These are phyloP conservation scores for Prunus dulcis DNA, from an alignment of 306 rosid species.

Conservation along the genomic window DNA sequence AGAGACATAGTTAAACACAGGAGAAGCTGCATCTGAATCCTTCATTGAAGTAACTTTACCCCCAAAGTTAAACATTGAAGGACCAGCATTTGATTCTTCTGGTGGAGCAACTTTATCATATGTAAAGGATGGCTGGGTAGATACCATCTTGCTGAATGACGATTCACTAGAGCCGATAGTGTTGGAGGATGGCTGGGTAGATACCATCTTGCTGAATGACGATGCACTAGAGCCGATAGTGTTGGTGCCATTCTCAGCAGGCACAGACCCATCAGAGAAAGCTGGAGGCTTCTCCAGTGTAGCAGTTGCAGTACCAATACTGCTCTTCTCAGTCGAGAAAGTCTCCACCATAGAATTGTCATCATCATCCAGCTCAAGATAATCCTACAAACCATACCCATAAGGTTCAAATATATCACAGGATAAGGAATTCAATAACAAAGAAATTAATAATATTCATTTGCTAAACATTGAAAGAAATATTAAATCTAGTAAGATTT, in stretches of 20 bases:
- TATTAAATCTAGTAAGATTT: neutral
- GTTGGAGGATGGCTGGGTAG: conserved; percentile 26
- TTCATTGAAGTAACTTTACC: conserved; percentile 33
- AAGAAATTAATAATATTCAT: neutral
- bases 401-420: neutral
- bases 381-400: conserved; percentile 45
- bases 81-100: conserved; percentile 34
- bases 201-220: conserved; percentile 19
- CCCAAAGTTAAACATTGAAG: conserved; percentile 30
- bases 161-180: conserved; percentile 20
- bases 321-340: conserved; percentile 28
- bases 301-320: conserved; percentile 25
- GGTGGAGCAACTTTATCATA: conserved; percentile 32
- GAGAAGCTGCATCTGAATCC: conserved; percentile 31
- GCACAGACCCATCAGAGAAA: conserved; percentile 32
- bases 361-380: conserved; percentile 71
- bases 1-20: conserved; percentile 18
- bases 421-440: neutral
- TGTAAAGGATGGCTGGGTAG: conserved; percentile 28
- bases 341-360: conserved; percentile 22
- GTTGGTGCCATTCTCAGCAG: conserved; percentile 33
- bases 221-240: conserved; percentile 21
- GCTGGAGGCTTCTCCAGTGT: conserved; percentile 30
- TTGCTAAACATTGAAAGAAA: neutral
- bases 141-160: conserved; percentile 19